phyloP scores from a whole-genome alignment of 495 filamentous ascomycete species.

The Neohortaea acidophila region DNA sequence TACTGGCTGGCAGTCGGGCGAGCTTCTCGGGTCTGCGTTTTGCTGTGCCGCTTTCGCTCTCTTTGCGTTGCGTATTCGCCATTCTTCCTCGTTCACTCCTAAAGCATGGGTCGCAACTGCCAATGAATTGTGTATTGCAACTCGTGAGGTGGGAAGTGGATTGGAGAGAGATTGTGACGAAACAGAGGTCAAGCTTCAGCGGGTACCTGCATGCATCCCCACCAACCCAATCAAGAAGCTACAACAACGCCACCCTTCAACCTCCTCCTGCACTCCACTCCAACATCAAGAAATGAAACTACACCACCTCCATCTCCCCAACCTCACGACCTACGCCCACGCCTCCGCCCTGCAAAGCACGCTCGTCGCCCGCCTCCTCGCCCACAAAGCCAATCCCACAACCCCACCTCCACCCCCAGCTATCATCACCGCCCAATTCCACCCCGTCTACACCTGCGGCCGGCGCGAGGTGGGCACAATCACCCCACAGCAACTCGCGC shows the following conservation, averaged over 20 bases:
- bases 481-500: slow-evolving; percentile 27
- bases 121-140: too few species aligned
- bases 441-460: slow-evolving; percentile 79
- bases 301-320: slow-evolving; percentile 56
- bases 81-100: too few species aligned
- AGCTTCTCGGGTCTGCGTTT: slow-evolving; percentile 28
- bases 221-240: too few species aligned
- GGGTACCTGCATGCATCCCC: too few species aligned
- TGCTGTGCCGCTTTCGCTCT: too few species aligned
- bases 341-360: slow-evolving; percentile 29
- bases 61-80: too few species aligned
- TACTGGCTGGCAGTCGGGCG: slow-evolving; percentile 35
- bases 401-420: slow-evolving; percentile 40
- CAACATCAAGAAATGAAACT: slow-evolving; percentile 30
- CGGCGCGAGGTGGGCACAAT: slow-evolving; percentile 58
- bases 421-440: slow-evolving; percentile 68
- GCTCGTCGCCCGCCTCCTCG: slow-evolving; percentile 32
- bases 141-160: too few species aligned
- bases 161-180: too few species aligned
- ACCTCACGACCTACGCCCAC: slow-evolving; percentile 32
- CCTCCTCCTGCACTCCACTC: too few species aligned
- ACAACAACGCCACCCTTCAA: too few species aligned
- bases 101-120: too few species aligned
- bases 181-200: too few species aligned
- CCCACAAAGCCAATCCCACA: slow-evolving; percentile 30